Conservation (phyloP, 2,329 filamentous ascomycete genomes). For the Fusarium newnesense region DNA sequence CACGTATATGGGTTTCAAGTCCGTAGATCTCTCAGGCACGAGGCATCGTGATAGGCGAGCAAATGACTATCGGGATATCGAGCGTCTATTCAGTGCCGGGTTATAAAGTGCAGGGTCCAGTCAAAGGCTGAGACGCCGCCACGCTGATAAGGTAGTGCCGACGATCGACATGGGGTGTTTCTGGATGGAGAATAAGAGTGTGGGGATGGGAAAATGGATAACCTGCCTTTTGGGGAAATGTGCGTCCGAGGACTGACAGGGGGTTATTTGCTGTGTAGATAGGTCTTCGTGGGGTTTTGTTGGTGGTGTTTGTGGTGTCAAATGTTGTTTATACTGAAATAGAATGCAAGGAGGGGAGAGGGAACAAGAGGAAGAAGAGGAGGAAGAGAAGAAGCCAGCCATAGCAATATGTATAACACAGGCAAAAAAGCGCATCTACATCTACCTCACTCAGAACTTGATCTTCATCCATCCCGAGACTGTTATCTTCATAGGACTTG, state of each 20-base stretch:
- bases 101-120: conserved; percentile 23
- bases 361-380: not conserved
- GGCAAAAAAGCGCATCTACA: not conserved
- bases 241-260: conserved; percentile 16
- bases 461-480: not conserved
- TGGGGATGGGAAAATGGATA: conserved; percentile 14
- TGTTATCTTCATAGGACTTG: not conserved
- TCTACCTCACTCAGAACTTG: not conserved
- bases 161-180: conserved; percentile 18
- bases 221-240: conserved; percentile 36
- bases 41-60: conserved; percentile 34
- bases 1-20: conserved; percentile 14
- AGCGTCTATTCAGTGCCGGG: conserved; percentile 9
- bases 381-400: no score
- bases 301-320: not conserved
- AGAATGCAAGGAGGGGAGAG: not conserved
- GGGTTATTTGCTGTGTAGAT: not conserved
- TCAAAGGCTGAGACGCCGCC: conserved; percentile 19
- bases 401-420: not conserved
- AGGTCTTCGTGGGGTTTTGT: not conserved
- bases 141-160: conserved; percentile 31
- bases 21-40: conserved; percentile 31
- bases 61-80: not conserved
- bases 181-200: conserved; percentile 2
- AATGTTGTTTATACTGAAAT: not conserved